Evolutionary conservation across 345 rosid species (phyloP).

Genomic region (Hypericum perforatum): DNA sequence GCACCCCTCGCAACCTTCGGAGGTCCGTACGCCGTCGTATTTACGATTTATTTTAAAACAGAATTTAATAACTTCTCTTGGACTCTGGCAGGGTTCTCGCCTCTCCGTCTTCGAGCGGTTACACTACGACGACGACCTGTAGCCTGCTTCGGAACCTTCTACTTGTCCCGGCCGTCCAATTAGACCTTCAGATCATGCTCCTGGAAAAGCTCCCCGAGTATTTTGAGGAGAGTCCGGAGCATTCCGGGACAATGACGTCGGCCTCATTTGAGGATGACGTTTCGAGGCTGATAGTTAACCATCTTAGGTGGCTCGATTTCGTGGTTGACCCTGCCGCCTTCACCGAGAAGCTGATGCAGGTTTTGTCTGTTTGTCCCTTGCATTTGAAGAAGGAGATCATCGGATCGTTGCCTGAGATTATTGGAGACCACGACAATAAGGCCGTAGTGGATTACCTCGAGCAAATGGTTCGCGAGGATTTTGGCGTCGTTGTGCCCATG

Average conservation of each 20-base stretch:
- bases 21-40: slow-evolving; percentile 24
- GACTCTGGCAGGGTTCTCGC: slow-evolving; percentile 37
- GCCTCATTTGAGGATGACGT: slow-evolving; percentile 52
- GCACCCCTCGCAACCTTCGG: slow-evolving; percentile 42
- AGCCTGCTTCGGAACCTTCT: slow-evolving; percentile 54
- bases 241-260: slow-evolving; percentile 13
- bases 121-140: slow-evolving; percentile 31
- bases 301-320: slow-evolving; percentile 77
- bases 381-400: slow-evolving; percentile 69
- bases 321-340: slow-evolving; percentile 43
- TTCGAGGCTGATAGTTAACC: slow-evolving; percentile 59
- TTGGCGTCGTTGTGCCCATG: slow-evolving; percentile 51
- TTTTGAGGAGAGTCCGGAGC: slow-evolving; percentile 31
- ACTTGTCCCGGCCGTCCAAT: slow-evolving; percentile 55
- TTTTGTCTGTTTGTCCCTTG: slow-evolving; percentile 52
- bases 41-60: neutral
- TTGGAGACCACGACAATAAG: slow-evolving; percentile 48
- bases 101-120: slow-evolving; percentile 24
- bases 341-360: slow-evolving; percentile 56
- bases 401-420: slow-evolving; percentile 81
- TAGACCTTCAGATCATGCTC: slow-evolving; percentile 49
- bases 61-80: neutral
- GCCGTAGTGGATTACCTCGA: slow-evolving; percentile 55
- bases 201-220: slow-evolving; percentile 77
- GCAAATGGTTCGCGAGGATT: slow-evolving; percentile 72